phyloP scores from a whole-genome alignment of 768 basidiomycete genomes.

The Leccinum disarticulatum region DNA sequence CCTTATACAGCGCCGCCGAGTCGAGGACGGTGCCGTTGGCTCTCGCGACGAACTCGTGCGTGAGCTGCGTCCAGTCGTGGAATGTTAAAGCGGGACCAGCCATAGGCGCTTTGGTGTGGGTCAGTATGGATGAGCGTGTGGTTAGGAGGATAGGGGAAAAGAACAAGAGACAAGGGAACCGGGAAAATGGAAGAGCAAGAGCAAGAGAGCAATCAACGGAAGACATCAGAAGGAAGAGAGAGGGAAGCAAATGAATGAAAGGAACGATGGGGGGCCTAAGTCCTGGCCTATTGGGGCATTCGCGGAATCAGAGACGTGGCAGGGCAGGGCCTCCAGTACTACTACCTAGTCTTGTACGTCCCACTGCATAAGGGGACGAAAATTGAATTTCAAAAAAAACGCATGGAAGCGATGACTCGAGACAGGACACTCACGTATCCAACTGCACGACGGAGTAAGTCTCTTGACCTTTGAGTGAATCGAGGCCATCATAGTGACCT shows the following conservation, averaged over 20 bases:
- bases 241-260: background rate
- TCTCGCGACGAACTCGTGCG: conserved; percentile 31
- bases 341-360: no score
- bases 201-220: background rate
- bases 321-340: no score
- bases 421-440: conserved; percentile 13
- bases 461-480: background rate
- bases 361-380: no score
- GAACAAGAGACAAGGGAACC: background rate
- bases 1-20: conserved; percentile 26
- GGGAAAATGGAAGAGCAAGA: background rate
- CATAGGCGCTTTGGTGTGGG: conserved; percentile 16
- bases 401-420: background rate
- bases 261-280: no score
- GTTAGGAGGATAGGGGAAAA: background rate
- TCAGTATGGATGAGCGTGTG: background rate
- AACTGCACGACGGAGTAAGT: background rate
- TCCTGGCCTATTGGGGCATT: no score
- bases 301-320: no score
- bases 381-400: no score
- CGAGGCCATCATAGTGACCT: conserved; percentile 30
- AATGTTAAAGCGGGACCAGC: conserved; percentile 31
- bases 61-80: conserved; percentile 31
- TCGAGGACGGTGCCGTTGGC: conserved; percentile 30
- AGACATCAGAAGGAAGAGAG: no score